A percentile compares a stretch with the other conserved stretches of the same genome.
Evolutionary conservation across 2,329 filamentous ascomycete genomes (phyloP).

Genomic region (Graphiopsis chlorocephala): DNA sequence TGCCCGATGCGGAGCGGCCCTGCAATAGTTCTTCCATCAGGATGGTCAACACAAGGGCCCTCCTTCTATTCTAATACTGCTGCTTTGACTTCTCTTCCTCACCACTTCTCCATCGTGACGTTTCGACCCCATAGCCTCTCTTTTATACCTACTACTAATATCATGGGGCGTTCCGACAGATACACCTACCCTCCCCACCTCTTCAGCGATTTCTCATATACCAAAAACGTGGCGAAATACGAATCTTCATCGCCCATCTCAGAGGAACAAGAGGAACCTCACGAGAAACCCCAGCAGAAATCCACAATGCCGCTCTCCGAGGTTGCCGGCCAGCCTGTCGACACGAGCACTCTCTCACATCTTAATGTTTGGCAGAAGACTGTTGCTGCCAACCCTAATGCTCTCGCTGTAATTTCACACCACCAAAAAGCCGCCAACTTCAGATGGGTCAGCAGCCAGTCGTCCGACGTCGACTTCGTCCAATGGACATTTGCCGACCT

Average conservation of each 20-base stretch:
- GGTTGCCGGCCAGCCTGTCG: slow-evolving; percentile 27
- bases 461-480: slow-evolving; percentile 26
- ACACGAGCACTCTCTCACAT: slow-evolving; percentile 28
- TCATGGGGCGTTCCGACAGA: neutral
- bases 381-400: slow-evolving; percentile 30
- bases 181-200: neutral
- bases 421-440: slow-evolving; percentile 30
- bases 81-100: slow-evolving; percentile 1
- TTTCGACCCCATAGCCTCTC: slow-evolving; percentile 12
- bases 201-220: neutral
- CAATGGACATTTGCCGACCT: slow-evolving; percentile 34
- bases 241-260: neutral
- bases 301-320: slow-evolving; percentile 23
- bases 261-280: neutral
- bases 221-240: neutral
- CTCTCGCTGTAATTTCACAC: slow-evolving; percentile 30
- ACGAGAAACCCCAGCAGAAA: neutral
- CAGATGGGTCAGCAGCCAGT: slow-evolving; percentile 32
- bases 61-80: slow-evolving; percentile 12
- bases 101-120: slow-evolving; percentile 12
- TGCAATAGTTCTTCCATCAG: slow-evolving; percentile 13
- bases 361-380: slow-evolving; percentile 33
- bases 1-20: slow-evolving; percentile 13
- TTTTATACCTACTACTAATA: slow-evolving; percentile 13
- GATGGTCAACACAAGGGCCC: slow-evolving; percentile 10